Percentiles rank a stretch among this genome's conserved stretches.
These are phyloP conservation scores for Tephrocybe sp. DNA, from an alignment of 768 basidiomycete genomes.

Conservation along the genomic window DNA sequence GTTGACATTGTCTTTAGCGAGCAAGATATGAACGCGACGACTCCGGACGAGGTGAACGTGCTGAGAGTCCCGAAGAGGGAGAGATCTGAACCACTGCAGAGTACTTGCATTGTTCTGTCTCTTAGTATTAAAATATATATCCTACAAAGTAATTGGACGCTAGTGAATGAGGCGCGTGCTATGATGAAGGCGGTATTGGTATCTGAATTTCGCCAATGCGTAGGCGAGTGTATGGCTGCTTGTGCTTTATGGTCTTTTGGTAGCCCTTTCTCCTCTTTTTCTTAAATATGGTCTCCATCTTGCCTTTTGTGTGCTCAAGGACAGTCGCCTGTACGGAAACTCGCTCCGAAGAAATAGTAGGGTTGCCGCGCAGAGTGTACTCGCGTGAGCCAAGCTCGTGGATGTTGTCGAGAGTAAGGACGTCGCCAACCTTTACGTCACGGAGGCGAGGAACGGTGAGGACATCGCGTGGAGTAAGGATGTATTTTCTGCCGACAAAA, in stretches of 20 bases:
- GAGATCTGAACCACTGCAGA: constrained; percentile 55
- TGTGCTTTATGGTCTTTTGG: constrained; percentile 88
- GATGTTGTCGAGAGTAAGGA: constrained; percentile 78
- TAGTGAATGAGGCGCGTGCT: constrained; percentile 1
- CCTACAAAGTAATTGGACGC: constrained; percentile 5
- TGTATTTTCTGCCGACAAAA: constrained; percentile 83
- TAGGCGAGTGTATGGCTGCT: constrained; percentile 94
- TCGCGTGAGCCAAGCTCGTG: constrained; percentile 96
- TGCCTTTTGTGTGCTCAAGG: constrained; percentile 95
- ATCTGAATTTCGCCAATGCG: constrained; percentile 81
- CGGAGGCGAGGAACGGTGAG: constrained; percentile 92
- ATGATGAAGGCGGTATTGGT: constrained; percentile 20
- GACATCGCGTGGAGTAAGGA: constrained; percentile 86
- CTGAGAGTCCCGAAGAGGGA: constrained; percentile 84
- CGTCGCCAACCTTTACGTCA: constrained; percentile 82
- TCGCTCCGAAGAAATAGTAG: constrained; percentile 59
- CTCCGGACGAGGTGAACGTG: constrained; percentile 43
- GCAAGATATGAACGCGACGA: constrained; percentile 50
- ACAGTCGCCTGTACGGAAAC: constrained; percentile 86
- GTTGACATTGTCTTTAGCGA: constrained; percentile 35
- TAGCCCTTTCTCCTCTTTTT: constrained; percentile 99
- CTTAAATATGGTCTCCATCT: constrained; percentile 90
- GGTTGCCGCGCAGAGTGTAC: constrained; percentile 83
- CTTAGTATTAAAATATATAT: constrained; percentile 11
- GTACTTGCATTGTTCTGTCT: not conserved